Percentiles rank a stretch among this genome's conserved stretches.
phyloP scores from a whole-genome alignment of 2,329 filamentous ascomycete genomes.

The Lachnellula subtilissima region DNA sequence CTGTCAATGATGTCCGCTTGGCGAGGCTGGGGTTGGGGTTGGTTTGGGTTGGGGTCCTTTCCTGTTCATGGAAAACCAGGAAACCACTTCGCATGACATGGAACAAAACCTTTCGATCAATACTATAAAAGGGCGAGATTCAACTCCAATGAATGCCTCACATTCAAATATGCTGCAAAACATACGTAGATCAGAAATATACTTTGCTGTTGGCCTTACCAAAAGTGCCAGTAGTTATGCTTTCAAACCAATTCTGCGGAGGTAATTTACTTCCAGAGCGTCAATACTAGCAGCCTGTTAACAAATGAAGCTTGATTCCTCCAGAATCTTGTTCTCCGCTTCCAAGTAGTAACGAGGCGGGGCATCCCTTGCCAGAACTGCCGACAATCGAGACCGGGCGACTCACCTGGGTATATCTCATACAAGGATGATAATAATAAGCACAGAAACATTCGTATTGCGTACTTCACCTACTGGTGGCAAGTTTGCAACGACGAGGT shows the following conservation, averaged over 20 bases:
- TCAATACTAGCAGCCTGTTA: not conserved
- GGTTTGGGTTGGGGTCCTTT: too few species aligned
- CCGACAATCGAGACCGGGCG: not conserved
- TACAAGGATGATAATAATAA: too few species aligned
- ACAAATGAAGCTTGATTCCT: not conserved
- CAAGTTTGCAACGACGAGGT: conserved; percentile 2
- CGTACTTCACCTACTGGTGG: not conserved
- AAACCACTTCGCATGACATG: not conserved
- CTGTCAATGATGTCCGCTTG: conserved; percentile 10
- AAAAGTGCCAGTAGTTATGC: not conserved
- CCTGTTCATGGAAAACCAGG: conserved; percentile 5
- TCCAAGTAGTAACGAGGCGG: not conserved
- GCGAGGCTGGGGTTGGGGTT: conserved; percentile 3
- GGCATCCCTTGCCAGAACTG: not conserved
- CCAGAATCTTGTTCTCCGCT: not conserved
- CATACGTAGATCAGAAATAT: not conserved
- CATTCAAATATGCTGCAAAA: not conserved
- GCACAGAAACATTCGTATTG: not conserved
- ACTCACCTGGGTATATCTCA: not conserved
- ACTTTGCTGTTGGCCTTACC: too few species aligned
- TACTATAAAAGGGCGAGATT: not conserved
- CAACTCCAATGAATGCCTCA: not conserved
- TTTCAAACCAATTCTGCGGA: not conserved
- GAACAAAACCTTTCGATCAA: not conserved
- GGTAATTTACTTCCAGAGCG: not conserved